These are phyloP conservation scores for Cladophialophora exuberans DNA, from an alignment of 2,329 filamentous ascomycete genomes.

Conservation along the genomic window DNA sequence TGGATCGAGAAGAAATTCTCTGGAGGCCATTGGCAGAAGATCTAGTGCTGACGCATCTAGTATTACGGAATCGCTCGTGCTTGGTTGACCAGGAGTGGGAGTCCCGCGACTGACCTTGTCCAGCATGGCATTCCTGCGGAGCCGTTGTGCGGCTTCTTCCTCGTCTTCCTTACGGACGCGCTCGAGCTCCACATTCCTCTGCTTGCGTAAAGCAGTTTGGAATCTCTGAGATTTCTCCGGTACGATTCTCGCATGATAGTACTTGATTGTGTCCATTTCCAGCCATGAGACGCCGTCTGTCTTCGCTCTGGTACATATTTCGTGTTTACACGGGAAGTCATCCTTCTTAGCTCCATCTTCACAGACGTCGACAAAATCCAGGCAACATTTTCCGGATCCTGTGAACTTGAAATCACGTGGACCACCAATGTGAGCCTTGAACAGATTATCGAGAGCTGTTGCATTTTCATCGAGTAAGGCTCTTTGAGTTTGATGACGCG, in stretches of 20 bases:
- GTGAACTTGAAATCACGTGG: constrained; percentile 31
- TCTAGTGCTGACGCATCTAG: constrained; percentile 17
- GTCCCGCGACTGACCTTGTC: constrained; percentile 16
- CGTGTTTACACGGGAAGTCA: constrained; percentile 26
- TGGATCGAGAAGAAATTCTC: constrained; percentile 25
- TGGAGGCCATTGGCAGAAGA: constrained; percentile 18
- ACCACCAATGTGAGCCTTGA: constrained; percentile 29
- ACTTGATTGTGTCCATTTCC: constrained; percentile 34
- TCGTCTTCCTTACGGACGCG: constrained; percentile 31
- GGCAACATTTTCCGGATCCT: constrained; percentile 25
- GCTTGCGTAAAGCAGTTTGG: constrained; percentile 33
- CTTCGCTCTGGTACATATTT: constrained; percentile 31
- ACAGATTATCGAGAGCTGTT: constrained; percentile 24
- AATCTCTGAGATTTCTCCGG: constrained; percentile 30
- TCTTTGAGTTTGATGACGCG: constrained; percentile 28
- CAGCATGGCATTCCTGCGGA: constrained; percentile 17
- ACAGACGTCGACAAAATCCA: constrained; percentile 19
- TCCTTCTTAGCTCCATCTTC: not conserved
- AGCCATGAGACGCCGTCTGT: constrained; percentile 31
- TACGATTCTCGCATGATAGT: constrained; percentile 31
- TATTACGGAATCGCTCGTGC: not conserved
- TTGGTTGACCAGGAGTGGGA: not conserved
- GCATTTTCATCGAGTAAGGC: constrained; percentile 30
- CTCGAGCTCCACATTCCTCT: constrained; percentile 32
- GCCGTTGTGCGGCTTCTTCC: constrained; percentile 24